A percentile compares a stretch with the other conserved stretches of the same genome.
These are phyloP conservation scores for Talinum fruticosum DNA, from an alignment of 148 eudicot species.

Conservation along the genomic window DNA sequence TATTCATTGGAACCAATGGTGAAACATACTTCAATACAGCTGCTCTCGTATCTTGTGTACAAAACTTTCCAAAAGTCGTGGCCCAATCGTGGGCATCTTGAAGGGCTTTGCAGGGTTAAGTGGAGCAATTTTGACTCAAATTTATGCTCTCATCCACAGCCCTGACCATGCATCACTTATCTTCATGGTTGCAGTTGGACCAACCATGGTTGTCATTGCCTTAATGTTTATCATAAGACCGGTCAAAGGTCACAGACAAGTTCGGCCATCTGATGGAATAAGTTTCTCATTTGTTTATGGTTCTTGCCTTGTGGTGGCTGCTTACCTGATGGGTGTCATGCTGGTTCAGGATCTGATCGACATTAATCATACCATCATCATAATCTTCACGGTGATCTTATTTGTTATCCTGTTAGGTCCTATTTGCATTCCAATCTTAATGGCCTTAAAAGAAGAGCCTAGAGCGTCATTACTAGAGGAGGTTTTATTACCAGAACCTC, in stretches of 20 bases:
- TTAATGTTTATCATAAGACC: conserved; percentile 86
- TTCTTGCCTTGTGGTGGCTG: conserved; percentile 76
- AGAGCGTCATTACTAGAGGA: conserved; percentile 42
- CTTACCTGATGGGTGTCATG: conserved; percentile 94
- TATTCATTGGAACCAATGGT: conserved; percentile 85
- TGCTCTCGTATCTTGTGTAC: conserved; percentile 87
- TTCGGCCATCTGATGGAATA: conserved; percentile 57
- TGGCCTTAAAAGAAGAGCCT: conserved; percentile 48
- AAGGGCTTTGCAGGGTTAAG: conserved; percentile 93
- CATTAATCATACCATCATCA: conserved; percentile 49
- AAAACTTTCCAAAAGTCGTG: conserved; percentile 90
- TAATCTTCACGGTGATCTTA: conserved; percentile 55
- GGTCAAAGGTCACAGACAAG: conserved; percentile 84
- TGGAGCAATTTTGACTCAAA: conserved; percentile 87
- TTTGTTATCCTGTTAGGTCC: conserved; percentile 62
- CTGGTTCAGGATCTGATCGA: conserved; percentile 73
- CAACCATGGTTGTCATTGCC: conserved; percentile 73
- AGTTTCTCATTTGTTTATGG: conserved; percentile 67
- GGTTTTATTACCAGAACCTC: conserved; percentile 47
- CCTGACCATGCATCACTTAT: conserved; percentile 88
- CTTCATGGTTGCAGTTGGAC: conserved; percentile 96
- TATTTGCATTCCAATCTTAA: conserved; percentile 52
- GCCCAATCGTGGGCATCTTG: conserved; percentile 86
- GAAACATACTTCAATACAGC: conserved; percentile 94
- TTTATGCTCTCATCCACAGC: conserved; percentile 55